Evolutionary conservation across 305 asterid genomes (phyloP), one percentile per base, ranked within the genome.

Genomic region (Petunia hybrid): DNA sequence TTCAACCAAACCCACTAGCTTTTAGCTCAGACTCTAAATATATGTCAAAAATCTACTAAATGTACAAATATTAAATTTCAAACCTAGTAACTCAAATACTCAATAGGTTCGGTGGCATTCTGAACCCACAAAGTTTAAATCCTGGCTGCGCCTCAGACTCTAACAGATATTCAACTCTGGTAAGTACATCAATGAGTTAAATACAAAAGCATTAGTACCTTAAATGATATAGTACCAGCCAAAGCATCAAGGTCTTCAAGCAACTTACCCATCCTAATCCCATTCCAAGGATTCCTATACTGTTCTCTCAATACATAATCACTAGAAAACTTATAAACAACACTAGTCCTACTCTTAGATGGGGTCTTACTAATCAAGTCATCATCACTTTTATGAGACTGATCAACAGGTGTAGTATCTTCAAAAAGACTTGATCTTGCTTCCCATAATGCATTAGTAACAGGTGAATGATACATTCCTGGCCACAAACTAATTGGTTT

Each of bases 231-330:
- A 55, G 98, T 94, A 57, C 98, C 98, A 77, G 98, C 98, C 87
- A 94, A 86, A 86, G 98, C 98, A 86, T 94, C 98, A 83, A 94
- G 98, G 83, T 94, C 98, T 80, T 94, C 98, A 22, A 94, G 93
- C 91, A 94, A 85, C 76, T 93, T 94, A 82, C 98, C 98, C 84
- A 90, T 85, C 89, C 98, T 88, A 80, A 94, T 88, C 87, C 87
- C 93, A 87, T 90, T 91, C 98, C 98, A 94, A 1, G 98, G 96
- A 86, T 94, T 93, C 82, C 97, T 89, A 67, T 94, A 94, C 85
- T 94, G 98, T 86, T 93, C 98, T 83, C 95, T 86, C 55, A 94
- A 91, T 35, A 90, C 81, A 83, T 84, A 91, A 89, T 94, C 98
- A 79, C 81, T 82, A 41, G 98, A 94, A 78, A 94, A 93, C 51